A percentile compares a stretch with the other conserved stretches of the same genome.
Evolutionary conservation across 208 protist species (phyloP).

Genomic region (Histomonas meleagridis): DNA sequence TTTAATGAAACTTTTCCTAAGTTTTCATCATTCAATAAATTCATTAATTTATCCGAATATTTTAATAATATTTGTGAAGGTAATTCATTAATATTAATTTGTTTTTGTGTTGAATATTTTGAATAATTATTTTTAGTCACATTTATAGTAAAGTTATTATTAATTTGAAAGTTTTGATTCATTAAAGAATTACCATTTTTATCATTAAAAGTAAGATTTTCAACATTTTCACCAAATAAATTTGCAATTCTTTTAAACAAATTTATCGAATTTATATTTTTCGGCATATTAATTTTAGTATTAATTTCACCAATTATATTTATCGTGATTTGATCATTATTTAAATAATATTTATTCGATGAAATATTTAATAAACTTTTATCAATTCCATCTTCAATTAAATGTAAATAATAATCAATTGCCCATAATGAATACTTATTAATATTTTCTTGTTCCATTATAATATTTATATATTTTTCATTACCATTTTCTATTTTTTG

Average conservation of each 20-base stretch:
- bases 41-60: not conserved
- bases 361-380: not conserved
- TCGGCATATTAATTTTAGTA: not conserved
- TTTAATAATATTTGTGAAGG: not conserved
- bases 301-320: not conserved
- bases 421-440: not conserved
- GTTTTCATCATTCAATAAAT: not conserved
- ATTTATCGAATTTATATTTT: not conserved
- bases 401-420: not conserved
- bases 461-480: not conserved
- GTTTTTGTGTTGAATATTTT: not conserved
- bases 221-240: not conserved
- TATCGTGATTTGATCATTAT: not conserved
- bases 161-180: not conserved
- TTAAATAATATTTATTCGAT: not conserved
- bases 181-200: not conserved
- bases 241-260: not conserved
- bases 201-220: not conserved
- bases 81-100: not conserved
- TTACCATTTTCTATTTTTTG: not conserved
- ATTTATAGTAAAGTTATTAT: not conserved
- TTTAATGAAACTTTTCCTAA: not conserved
- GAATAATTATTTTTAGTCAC: not conserved
- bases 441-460: not conserved
- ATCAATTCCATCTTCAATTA: not conserved